Base-by-base conservation (phyloP, 306 rosid genomes). In the Fragaria nilgerrensis region DNA sequence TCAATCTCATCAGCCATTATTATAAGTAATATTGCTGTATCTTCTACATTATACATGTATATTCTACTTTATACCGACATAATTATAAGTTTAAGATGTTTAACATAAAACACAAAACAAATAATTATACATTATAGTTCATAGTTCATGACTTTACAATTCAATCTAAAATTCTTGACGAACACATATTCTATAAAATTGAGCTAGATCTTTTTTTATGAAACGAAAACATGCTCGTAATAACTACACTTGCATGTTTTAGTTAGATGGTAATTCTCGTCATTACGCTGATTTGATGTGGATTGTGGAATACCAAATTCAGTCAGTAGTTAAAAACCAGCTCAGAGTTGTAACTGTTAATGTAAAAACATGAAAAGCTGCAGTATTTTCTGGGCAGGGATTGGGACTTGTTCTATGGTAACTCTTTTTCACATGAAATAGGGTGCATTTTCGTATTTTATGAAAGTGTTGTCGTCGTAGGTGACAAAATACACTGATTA, bases 151-250 rank as follows among this genome's bases (percentile, higher is more conserved):
- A 49, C 2, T 16, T 4, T 49, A 49, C 8, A 49, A 6, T 16
- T 50, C 9, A 0, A 1, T 5, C 0, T 1, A 0, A 0, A 19
- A 55, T 7, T 55, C 62, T 55, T 0, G 0, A 9, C 27, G 0
- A n/a, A 55, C 62, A 20, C 27, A n/a, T 8, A 55, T 55, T n/a
- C 9, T n/a, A 5, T 55, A 0, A 55, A 55, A 3, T 55, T n/a
- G 14, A 20, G 25, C 23, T 53, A 19, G 25, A 20, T 6, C 4
- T 5, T 17, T 6, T 52, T 5, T 5, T 3, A 16, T 52, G 22
- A 52, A 0, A 1, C 10, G 2, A 41, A 37, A 37, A 37, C 36
- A 48, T 0, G 6, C n/a, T 16, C 2, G n/a, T 5, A 7, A 50
- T 1, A n/a, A 10, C 27, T 55, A n/a, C 9, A 8, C 5, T 55